Conservation (phyloP, 768 basidiomycete species). For the Hygrocybe coccinea region DNA sequence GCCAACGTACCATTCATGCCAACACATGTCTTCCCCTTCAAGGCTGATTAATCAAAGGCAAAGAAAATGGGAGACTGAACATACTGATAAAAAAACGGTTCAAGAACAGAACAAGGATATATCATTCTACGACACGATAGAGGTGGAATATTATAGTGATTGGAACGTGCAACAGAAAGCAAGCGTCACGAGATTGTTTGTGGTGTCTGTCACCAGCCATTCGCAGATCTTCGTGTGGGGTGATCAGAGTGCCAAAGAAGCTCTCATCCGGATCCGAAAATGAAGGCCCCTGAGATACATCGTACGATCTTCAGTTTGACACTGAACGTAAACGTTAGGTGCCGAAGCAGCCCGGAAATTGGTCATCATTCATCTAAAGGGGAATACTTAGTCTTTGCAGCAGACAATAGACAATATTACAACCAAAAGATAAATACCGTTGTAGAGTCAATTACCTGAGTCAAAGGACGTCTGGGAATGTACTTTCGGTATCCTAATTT, state of each 20-base stretch:
- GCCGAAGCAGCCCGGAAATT: too few relatives aligned
- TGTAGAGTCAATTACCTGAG: not conserved
- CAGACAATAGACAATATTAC: too few relatives aligned
- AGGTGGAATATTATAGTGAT: not conserved
- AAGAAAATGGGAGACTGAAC: not conserved
- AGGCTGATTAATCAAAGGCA: not conserved
- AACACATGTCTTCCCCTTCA: slow-evolving; percentile 44
- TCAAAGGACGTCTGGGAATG: not conserved
- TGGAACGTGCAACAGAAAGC: not conserved
- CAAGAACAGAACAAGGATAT: not conserved
- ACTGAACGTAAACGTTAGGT: too few relatives aligned
- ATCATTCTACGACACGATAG: not conserved
- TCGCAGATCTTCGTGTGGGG: not conserved
- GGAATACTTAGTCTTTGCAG: too few relatives aligned
- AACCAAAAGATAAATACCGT: too few relatives aligned
- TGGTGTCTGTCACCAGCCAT: not conserved
- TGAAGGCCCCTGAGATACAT: too few relatives aligned
- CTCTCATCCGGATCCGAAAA: not conserved
- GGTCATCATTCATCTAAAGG: too few relatives aligned
- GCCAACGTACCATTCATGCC: slow-evolving; percentile 48
- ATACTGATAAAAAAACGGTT: not conserved
- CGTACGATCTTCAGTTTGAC: too few relatives aligned
- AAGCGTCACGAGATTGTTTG: not conserved
- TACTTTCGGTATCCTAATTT: not conserved
- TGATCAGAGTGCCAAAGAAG: not conserved